Percentiles rank a stretch among this genome's conserved stretches.
phyloP scores from a whole-genome alignment of 257 asterid species.

The Solanum corneliomulleri region DNA sequence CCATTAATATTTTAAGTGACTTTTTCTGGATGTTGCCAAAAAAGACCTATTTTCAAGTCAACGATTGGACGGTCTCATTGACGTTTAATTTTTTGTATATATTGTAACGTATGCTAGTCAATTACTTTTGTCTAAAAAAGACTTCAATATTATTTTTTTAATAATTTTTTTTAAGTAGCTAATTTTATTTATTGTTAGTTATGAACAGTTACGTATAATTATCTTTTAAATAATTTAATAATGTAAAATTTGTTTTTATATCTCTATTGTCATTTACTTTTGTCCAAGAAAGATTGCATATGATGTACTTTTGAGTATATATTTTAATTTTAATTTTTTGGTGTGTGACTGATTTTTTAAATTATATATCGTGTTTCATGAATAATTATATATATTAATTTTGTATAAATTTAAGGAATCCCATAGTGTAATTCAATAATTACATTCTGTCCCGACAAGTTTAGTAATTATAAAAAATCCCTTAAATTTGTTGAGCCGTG shows the following conservation, averaged over 20 bases:
- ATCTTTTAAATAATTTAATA: background rate
- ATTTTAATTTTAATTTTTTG: background rate
- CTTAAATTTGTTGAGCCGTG: too few relatives aligned
- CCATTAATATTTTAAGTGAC: background rate
- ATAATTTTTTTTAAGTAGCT: background rate
- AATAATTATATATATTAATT: background rate
- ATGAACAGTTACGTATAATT: background rate
- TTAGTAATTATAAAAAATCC: too few relatives aligned
- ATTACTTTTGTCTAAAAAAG: background rate
- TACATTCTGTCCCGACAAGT: too few relatives aligned
- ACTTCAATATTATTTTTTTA: background rate
- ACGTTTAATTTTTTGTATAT: background rate
- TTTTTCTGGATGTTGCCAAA: background rate
- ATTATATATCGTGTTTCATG: background rate
- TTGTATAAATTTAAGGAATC: too few relatives aligned
- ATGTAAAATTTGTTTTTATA: background rate
- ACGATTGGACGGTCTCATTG: background rate
- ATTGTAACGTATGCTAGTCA: background rate
- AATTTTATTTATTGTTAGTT: background rate
- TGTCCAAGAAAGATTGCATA: background rate
- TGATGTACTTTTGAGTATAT: background rate
- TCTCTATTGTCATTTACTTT: background rate
- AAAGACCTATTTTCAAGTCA: background rate
- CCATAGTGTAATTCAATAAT: too few relatives aligned
- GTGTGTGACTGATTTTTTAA: background rate